A percentile compares a stretch with the other conserved stretches of the same genome.
Evolutionary conservation across 129 eudicot species (phyloP).

Genomic region (Sambucus nigra): DNA sequence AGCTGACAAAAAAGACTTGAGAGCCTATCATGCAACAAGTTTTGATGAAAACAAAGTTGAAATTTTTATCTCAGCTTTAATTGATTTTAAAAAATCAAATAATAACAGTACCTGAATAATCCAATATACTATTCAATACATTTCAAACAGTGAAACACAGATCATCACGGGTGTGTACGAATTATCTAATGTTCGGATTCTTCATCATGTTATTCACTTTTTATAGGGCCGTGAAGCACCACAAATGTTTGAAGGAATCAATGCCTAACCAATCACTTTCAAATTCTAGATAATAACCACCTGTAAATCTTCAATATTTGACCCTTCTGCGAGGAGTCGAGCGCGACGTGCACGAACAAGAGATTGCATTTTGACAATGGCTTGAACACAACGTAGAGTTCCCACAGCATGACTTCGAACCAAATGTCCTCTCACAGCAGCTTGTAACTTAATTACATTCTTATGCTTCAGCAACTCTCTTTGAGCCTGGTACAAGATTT

Average conservation of each 20-base stretch:
- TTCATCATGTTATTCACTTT: not conserved
- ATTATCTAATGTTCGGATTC: too few species aligned
- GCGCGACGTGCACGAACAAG: constrained; percentile 77
- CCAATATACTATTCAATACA: not conserved
- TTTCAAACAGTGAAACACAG: not conserved
- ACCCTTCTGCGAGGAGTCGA: constrained; percentile 23
- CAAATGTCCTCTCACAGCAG: constrained; percentile 86
- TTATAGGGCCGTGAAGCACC: not conserved
- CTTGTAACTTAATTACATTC: constrained; percentile 65
- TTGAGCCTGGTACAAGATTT: constrained; percentile 46
- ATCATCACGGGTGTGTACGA: not conserved
- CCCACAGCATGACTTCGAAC: constrained; percentile 83
- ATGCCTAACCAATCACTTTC: not conserved
- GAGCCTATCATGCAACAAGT: not conserved
- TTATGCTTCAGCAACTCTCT: constrained; percentile 38
- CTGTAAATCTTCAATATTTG: constrained; percentile 14
- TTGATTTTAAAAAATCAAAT: not conserved
- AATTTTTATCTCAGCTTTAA: too few species aligned
- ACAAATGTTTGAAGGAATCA: not conserved
- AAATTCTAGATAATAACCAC: not conserved
- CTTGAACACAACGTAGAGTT: constrained; percentile 81
- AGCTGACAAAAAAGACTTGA: not conserved
- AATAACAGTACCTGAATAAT: not conserved
- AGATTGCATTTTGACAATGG: constrained; percentile 74
- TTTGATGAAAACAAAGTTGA: not conserved